Evolutionary conservation across 2,329 filamentous ascomycete genomes (phyloP).

Genomic region (Tricladium varicosporioides): DNA sequence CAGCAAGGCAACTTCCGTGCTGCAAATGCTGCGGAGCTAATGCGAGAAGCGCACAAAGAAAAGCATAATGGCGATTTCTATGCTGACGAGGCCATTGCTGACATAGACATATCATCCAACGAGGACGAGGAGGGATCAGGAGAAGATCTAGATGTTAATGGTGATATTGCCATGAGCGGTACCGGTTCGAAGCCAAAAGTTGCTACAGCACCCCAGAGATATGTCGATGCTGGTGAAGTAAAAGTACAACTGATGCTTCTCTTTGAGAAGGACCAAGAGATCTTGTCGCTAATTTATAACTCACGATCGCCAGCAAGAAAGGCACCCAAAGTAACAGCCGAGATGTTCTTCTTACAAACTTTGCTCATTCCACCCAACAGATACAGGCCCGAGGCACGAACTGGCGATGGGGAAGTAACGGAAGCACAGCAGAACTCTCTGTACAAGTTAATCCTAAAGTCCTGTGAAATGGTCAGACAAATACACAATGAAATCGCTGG

Average conservation of each 20-base stretch:
- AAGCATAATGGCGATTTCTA: constrained; percentile 33
- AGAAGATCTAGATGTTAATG: constrained; percentile 50
- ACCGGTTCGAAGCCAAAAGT: constrained; percentile 40
- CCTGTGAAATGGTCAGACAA: constrained; percentile 70
- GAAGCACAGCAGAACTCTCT: constrained; percentile 86
- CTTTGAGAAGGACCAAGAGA: constrained; percentile 83
- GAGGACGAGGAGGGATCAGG: constrained; percentile 41
- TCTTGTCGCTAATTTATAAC: constrained; percentile 82
- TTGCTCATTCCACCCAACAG: constrained; percentile 89
- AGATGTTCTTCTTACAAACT: constrained; percentile 92
- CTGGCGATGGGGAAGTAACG: constrained; percentile 75
- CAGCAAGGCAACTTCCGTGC: constrained; percentile 59
- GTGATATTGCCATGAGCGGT: constrained; percentile 58
- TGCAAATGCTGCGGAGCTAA: constrained; percentile 32
- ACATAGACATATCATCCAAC: constrained; percentile 54
- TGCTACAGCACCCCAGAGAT: constrained; percentile 57
- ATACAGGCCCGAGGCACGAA: constrained; percentile 82
- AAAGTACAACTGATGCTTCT: constrained; percentile 73
- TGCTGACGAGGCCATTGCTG: constrained; percentile 67
- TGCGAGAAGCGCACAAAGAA: constrained; percentile 40
- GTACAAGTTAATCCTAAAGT: constrained; percentile 80
- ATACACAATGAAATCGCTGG: constrained; percentile 65
- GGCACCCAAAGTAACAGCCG: constrained; percentile 59
- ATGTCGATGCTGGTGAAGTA: constrained; percentile 81
- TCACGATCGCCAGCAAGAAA: constrained; percentile 60